These are phyloP conservation scores for Barnettozyma hawaiiensis DNA, from an alignment of 1,139 yeast species.

Conservation along the genomic window DNA sequence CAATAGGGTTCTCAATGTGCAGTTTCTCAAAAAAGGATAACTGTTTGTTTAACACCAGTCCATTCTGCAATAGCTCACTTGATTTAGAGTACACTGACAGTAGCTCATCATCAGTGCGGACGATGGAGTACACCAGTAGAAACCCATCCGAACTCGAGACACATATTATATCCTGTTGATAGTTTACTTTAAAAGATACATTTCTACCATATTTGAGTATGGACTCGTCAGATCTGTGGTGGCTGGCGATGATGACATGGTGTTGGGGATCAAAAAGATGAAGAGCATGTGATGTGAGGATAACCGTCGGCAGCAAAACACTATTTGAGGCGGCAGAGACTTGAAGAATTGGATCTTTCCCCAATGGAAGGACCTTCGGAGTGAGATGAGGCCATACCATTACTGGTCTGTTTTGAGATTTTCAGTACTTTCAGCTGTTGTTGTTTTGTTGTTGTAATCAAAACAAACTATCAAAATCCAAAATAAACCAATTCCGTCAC, in stretches of 20 bases:
- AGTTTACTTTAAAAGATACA: slow-evolving; percentile 13
- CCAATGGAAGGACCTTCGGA: slow-evolving; percentile 14
- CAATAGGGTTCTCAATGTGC: slow-evolving; percentile 29
- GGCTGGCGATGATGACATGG: slow-evolving; percentile 30
- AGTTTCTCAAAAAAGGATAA: slow-evolving; percentile 27
- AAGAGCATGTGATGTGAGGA: slow-evolving; percentile 29
- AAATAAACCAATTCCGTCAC: neutral
- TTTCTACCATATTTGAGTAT: slow-evolving; percentile 32
- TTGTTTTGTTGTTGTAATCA: neutral
- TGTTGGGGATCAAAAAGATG: slow-evolving; percentile 30
- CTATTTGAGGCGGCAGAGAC: slow-evolving; percentile 59
- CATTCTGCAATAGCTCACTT: slow-evolving; percentile 42
- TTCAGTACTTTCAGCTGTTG: neutral
- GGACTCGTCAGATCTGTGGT: slow-evolving; percentile 31
- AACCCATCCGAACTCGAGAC: slow-evolving; percentile 31
- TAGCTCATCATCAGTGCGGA: slow-evolving; percentile 32
- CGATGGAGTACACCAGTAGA: slow-evolving; percentile 31
- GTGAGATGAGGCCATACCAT: slow-evolving; percentile 19
- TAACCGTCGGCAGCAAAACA: slow-evolving; percentile 42
- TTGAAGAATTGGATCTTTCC: slow-evolving; percentile 23
- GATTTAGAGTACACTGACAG: slow-evolving; percentile 34
- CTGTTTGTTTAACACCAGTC: slow-evolving; percentile 34
- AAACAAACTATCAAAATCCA: neutral
- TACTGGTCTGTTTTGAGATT: neutral
- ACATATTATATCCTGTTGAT: slow-evolving; percentile 26